A percentile compares a stretch with the other conserved stretches of the same genome.
Evolutionary conservation across 768 basidiomycete genomes (phyloP).

Genomic region (Mycena latifolia): DNA sequence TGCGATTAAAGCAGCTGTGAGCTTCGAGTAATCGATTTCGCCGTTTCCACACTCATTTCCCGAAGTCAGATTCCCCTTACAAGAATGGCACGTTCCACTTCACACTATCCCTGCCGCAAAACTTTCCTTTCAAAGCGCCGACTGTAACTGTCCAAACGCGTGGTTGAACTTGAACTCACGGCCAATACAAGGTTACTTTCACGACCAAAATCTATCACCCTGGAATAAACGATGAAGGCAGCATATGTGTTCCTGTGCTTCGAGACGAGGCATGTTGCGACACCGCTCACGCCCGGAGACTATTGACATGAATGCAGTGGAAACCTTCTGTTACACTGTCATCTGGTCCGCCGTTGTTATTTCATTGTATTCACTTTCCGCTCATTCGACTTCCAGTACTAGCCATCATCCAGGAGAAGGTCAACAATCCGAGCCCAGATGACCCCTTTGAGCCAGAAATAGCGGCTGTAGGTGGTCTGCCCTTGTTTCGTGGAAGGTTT

Average conservation of each 20-base stretch:
- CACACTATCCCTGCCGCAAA: conserved; percentile 76
- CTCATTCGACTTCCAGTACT: conserved; percentile 64
- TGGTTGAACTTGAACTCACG: conserved; percentile 2
- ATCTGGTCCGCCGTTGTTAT: conserved; percentile 58
- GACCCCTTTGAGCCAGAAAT: conserved; percentile 93
- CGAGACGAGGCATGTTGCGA: conserved; percentile 77
- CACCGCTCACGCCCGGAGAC: background rate
- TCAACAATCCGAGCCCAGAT: conserved; percentile 90
- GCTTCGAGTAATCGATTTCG: conserved; percentile 40
- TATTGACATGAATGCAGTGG: conserved; percentile 65
- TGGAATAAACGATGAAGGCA: conserved; percentile 90
- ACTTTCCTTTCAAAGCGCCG: conserved; percentile 91
- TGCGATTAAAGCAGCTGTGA: conserved; percentile 77
- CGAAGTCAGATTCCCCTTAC: conserved; percentile 83
- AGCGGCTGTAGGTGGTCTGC: conserved; percentile 71
- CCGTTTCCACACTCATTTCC: conserved; percentile 24
- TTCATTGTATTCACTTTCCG: conserved; percentile 11
- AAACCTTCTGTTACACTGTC: conserved; percentile 84
- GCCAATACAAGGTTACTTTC: conserved; percentile 74
- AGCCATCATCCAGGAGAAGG: conserved; percentile 81
- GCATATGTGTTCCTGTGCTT: conserved; percentile 86
- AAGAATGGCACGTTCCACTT: conserved; percentile 86
- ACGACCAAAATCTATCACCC: conserved; percentile 92
- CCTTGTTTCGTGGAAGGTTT: conserved; percentile 4
- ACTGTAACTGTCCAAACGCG: conserved; percentile 56